Base-by-base conservation (phyloP, 345 rosid species). In the Gossypium arboreum region DNA sequence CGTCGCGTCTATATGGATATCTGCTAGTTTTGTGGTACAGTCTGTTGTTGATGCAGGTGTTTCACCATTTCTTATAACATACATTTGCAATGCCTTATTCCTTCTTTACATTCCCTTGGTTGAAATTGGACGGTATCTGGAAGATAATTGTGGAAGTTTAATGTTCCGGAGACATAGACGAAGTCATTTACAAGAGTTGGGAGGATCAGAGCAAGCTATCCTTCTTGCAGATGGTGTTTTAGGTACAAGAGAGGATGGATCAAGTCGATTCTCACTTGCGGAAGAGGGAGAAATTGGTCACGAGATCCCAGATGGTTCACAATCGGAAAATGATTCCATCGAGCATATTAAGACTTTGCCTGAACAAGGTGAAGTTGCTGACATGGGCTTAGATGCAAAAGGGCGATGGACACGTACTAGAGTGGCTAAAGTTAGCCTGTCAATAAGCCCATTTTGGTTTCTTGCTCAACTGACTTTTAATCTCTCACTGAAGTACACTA, bases 11-110 rank as follows among this genome's bases (percentile, higher is more conserved):
- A 94, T 94, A 62, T 94, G 97, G 98, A 92, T 94, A 62, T 94
- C 94, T 3, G 97, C 98, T 11, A 92, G 97, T 83, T 94, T 90
- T 74, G 97, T 92, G 79, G 98, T 94, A 44, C 97, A 94, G 77
- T 91, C 95, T 18, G 97, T 91, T 27, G 95, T 92, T 9, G 95
- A 92, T 81, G 89, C 80, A 5, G 98, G 97, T 41, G 98, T 92
- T 56, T 94, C 97, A 1, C 97, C 98, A 7, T 94, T 92, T 79
- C 89, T 94, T 64, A 82, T 95, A 77, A 90, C 99, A 11, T 92
- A 90, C 81, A 95, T 95, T 71, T 95, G 99, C 84, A 95, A 95
- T 81, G 92, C 99, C 0, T 76, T 95, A 81, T 92, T 94, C 80
- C 78, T 94, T 44, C 62, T 92, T 45, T 94, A 94, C 79, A 83